Percentiles rank a stretch among this genome's conserved stretches.
Conservation (phyloP, 441 rosid species). For the Arabidopsis lyrata region DNA sequence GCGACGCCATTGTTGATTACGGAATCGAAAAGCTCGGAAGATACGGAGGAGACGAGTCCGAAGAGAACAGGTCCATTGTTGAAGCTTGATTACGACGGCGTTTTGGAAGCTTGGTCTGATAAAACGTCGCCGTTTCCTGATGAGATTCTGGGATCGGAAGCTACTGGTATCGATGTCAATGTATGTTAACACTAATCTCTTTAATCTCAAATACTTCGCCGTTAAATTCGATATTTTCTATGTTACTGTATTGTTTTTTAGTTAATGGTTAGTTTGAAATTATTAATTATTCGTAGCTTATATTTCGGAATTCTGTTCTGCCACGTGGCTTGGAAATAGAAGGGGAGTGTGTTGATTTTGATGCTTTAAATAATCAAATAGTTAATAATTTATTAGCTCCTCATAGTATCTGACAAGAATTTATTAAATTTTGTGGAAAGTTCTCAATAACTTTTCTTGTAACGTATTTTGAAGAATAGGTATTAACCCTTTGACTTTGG, state of each 20-base stretch:
- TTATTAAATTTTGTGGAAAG: conserved; percentile 21
- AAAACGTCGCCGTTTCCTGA: conserved; percentile 73
- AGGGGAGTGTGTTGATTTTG: conserved; percentile 12
- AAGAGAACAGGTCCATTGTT: conserved; percentile 52
- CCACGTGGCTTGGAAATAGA: conserved; percentile 18
- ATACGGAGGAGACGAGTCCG: background rate
- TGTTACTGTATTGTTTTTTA: background rate
- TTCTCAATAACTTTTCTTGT: conserved; percentile 18
- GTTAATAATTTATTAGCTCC: conserved; percentile 29
- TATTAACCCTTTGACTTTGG: conserved; percentile 32
- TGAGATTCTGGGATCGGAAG: conserved; percentile 50
- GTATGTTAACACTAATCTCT: conserved; percentile 57
- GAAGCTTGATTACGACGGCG: conserved; percentile 75
- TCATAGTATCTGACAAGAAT: conserved; percentile 29
- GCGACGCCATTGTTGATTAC: background rate
- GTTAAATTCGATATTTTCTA: conserved; percentile 22
- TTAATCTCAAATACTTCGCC: conserved; percentile 12
- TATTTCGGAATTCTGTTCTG: conserved; percentile 8
- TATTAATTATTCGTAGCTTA: conserved; percentile 17
- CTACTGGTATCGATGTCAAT: conserved; percentile 61
- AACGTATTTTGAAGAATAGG: conserved; percentile 23
- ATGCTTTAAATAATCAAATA: conserved; percentile 15
- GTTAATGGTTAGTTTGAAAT: conserved; percentile 2
- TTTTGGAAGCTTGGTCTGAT: conserved; percentile 76
- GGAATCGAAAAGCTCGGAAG: conserved; percentile 43